Base-by-base conservation (phyloP, 768 basidiomycete genomes). In the Leccinum rimulosum region DNA sequence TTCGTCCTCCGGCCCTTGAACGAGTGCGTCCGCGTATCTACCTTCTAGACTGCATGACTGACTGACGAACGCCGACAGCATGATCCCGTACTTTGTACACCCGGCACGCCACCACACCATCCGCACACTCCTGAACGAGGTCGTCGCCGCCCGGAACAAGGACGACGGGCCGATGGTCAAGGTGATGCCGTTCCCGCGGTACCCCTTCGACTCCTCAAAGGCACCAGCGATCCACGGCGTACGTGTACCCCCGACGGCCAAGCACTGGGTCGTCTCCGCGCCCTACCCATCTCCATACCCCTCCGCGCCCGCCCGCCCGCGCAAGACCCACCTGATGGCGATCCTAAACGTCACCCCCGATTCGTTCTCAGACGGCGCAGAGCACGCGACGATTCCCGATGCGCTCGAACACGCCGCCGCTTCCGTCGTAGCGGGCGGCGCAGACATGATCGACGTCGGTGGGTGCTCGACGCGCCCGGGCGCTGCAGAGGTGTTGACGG, bases 261-360 rank as follows among this genome's bases (percentile, higher is more conserved):
- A 55, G 19, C 56, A 63, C 52, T 73, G 71, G 73, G 60, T 47
- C 2, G 67, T 38, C 47, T 70, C 53, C 51, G 76, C 62, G 47
- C 66, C 30, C 52, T 58, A 60, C 31, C 31, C 43, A 1, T 43
- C 43, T 10, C 43, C n/a, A 19, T 6, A 27, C 57, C 7, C 19
- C 38, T 5, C 66, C 67, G 22, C 59, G 33, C 43, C n/a, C 17
- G 31, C 60, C 7, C 64, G 62, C 0, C 63, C 63, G 4, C 68
- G 61, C 27, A 81, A 78, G 65, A 89, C 91, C 1, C 81, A 83
- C 57, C 70, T 98, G 58, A 98, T 98, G 96, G 89, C 89, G 0
- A 97, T 92, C 1, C 81, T 99, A 57, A 98, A 98, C 69, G 82
- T 82, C 6, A 98, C 96, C 0, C 95, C 96, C 3, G 96, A 99